A percentile compares a stretch with the other conserved stretches of the same genome.
phyloP scores from a whole-genome alignment of 805 yeast genomes.

The Debaryomyces castellii region DNA sequence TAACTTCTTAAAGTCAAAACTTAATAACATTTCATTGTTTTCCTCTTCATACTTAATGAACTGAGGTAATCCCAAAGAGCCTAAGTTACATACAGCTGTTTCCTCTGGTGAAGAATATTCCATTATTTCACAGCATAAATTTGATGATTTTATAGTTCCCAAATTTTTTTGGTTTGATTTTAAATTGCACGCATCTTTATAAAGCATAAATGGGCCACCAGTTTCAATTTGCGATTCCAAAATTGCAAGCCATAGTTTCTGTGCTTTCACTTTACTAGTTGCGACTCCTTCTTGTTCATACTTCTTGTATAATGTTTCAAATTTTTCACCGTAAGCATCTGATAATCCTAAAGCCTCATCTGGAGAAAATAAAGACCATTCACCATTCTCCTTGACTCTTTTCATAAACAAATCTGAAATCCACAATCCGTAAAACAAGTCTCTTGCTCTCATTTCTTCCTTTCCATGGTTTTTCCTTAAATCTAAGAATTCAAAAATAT shows the following conservation, averaged over 20 bases:
- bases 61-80: constrained; percentile 84
- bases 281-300: constrained; percentile 75
- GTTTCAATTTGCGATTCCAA: constrained; percentile 93
- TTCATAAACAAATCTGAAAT: constrained; percentile 92
- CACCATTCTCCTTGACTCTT: constrained; percentile 72
- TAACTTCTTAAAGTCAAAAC: constrained; percentile 70
- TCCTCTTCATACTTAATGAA: constrained; percentile 47
- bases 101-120: constrained; percentile 92
- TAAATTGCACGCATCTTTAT: constrained; percentile 86
- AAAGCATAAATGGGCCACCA: constrained; percentile 92
- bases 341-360: constrained; percentile 82
- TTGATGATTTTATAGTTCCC: constrained; percentile 90
- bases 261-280: constrained; percentile 71
- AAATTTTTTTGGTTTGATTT: constrained; percentile 90
- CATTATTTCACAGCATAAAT: constrained; percentile 90
- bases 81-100: constrained; percentile 94
- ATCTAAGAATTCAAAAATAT: constrained; percentile 81
- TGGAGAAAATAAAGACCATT: constrained; percentile 91
- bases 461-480: constrained; percentile 92
- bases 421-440: constrained; percentile 92
- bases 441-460: constrained; percentile 91
- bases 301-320: constrained; percentile 63
- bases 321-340: constrained; percentile 84
- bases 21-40: constrained; percentile 42
- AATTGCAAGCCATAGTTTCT: constrained; percentile 86